phyloP scores from a whole-genome alignment of 768 basidiomycete species.

The Pulveroboletus sp. region DNA sequence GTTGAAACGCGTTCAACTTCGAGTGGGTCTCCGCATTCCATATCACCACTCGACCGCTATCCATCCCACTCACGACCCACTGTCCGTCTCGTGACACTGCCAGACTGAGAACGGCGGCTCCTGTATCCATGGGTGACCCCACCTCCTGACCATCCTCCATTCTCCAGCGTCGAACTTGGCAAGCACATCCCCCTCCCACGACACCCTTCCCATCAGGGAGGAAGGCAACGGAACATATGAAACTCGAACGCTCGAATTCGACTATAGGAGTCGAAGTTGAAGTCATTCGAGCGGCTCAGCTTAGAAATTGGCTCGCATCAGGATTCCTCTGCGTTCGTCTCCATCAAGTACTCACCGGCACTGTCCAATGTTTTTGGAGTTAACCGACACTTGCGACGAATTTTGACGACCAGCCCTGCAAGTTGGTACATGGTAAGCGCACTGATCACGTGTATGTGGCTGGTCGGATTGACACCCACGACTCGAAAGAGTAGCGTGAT shows the following conservation, averaged over 20 bases:
- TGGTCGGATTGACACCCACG: too few species aligned
- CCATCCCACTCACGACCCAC: constrained; percentile 6
- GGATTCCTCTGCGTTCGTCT: too few species aligned
- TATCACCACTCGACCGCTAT: neutral
- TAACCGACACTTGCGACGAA: neutral
- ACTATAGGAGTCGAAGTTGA: neutral
- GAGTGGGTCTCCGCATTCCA: constrained; percentile 3
- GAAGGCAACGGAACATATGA: constrained; percentile 5
- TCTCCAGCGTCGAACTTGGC: constrained; percentile 4
- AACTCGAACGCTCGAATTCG: neutral
- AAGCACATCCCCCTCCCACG: constrained; percentile 5
- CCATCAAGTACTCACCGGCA: neutral
- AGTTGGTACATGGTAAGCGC: too few species aligned
- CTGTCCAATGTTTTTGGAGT: neutral
- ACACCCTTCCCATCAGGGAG: constrained; percentile 3
- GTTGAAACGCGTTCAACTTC: neutral
- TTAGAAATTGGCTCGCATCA: neutral
- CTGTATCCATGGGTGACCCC: neutral
- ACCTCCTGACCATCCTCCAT: constrained; percentile 2
- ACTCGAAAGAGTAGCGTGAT: too few species aligned
- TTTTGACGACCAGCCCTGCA: too few species aligned
- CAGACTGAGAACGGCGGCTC: neutral
- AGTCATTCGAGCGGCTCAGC: neutral
- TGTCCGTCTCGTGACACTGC: constrained; percentile 2
- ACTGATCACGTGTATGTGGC: too few species aligned